These are phyloP conservation scores for Suhomyces taliae DNA, from an alignment of 1,139 yeast species.

Conservation along the genomic window DNA sequence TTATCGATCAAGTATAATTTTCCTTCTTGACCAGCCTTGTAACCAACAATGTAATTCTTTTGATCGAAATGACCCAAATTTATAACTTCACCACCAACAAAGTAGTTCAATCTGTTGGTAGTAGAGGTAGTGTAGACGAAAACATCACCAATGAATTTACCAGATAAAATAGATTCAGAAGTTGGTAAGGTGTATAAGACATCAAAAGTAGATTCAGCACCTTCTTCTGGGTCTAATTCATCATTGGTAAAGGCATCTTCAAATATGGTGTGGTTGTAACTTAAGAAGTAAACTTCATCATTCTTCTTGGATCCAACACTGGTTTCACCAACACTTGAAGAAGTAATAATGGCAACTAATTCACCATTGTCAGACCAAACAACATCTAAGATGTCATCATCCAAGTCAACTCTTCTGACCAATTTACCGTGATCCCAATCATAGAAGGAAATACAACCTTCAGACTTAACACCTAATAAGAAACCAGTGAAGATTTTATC, in stretches of 20 bases:
- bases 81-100: slow-evolving; percentile 91
- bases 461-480: slow-evolving; percentile 76
- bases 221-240: slow-evolving; percentile 73
- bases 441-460: slow-evolving; percentile 80
- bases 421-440: slow-evolving; percentile 90
- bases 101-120: slow-evolving; percentile 85
- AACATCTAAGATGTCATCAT: slow-evolving; percentile 70
- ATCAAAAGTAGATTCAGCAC: slow-evolving; percentile 83
- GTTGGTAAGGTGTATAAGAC: slow-evolving; percentile 75
- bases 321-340: slow-evolving; percentile 23
- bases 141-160: slow-evolving; percentile 97
- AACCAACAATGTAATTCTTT: slow-evolving; percentile 83
- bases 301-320: slow-evolving; percentile 26
- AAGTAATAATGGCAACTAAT: slow-evolving; percentile 72
- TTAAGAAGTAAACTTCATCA: slow-evolving; percentile 78
- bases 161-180: slow-evolving; percentile 75
- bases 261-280: slow-evolving; percentile 67
- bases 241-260: slow-evolving; percentile 62
- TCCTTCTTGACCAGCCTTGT: slow-evolving; percentile 79
- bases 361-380: slow-evolving; percentile 96
- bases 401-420: slow-evolving; percentile 81
- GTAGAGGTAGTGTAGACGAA: slow-evolving; percentile 81
- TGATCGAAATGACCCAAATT: slow-evolving; percentile 93
- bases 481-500: slow-evolving; percentile 87
- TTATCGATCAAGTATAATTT: slow-evolving; percentile 89